Evolutionary conservation across 2,329 filamentous ascomycete genomes (phyloP).

Genomic region (Proliferodiscus dingleyae): DNA sequence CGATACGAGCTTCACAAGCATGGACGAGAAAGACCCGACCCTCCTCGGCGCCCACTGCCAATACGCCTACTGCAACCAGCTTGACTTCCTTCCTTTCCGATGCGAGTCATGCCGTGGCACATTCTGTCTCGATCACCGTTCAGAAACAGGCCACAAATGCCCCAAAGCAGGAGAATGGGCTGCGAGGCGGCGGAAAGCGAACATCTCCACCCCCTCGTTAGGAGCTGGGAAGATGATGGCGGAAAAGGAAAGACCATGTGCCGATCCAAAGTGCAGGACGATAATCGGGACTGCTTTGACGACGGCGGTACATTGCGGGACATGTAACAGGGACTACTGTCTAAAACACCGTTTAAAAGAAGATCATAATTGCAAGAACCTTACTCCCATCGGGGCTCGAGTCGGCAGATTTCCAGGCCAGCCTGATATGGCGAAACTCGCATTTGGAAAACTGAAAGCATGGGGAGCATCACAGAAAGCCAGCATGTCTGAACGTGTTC

Average conservation of each 20-base stretch:
- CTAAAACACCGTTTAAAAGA: slow-evolving; percentile 71
- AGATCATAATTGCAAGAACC: slow-evolving; percentile 79
- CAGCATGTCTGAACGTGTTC: slow-evolving; percentile 38
- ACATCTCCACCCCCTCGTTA: slow-evolving; percentile 48
- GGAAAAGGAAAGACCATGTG: slow-evolving; percentile 64
- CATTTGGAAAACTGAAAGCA: slow-evolving; percentile 69
- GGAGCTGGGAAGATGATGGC: slow-evolving; percentile 50
- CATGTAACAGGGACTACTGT: slow-evolving; percentile 71
- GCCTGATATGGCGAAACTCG: slow-evolving; percentile 63
- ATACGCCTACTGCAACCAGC: slow-evolving; percentile 83
- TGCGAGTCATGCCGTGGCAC: slow-evolving; percentile 84
- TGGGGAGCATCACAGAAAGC: slow-evolving; percentile 76
- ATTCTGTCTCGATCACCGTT: slow-evolving; percentile 91
- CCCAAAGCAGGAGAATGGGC: slow-evolving; percentile 58
- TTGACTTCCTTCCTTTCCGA: slow-evolving; percentile 92
- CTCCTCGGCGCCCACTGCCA: slow-evolving; percentile 90
- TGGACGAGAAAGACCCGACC: slow-evolving; percentile 74
- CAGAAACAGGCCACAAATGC: slow-evolving; percentile 74
- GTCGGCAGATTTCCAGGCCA: slow-evolving; percentile 41
- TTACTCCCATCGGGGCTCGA: slow-evolving; percentile 55
- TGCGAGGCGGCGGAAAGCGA: slow-evolving; percentile 48
- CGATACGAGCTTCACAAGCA: slow-evolving; percentile 62
- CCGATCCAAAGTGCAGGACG: slow-evolving; percentile 61
- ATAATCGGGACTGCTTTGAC: slow-evolving; percentile 62
- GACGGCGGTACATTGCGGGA: slow-evolving; percentile 65